Evolutionary conservation across 768 basidiomycete species (phyloP), one percentile per base, ranked within the genome.

Genomic region (Clitopilus passeckerianus): DNA sequence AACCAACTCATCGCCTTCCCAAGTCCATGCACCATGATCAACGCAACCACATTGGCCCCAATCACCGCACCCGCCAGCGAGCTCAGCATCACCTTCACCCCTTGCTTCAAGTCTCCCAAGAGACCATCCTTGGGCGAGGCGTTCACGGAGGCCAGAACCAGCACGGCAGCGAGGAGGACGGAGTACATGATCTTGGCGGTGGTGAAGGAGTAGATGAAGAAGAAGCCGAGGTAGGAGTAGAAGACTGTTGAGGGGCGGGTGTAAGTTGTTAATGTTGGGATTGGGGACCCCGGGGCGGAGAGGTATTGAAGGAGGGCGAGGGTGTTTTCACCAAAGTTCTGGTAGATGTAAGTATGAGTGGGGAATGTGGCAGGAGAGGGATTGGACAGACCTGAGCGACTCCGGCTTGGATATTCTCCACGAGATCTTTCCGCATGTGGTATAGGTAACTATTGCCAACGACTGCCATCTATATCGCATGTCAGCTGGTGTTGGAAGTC

Each of bases 391-490:
- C 76, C 65, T 82, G 89, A 1, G 93, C 87, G 0, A 93, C 90
- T 10, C 95, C 95, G 6, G 83, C 74, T 67, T 94, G 80, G 56
- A 96, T 93, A 67, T 95, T 86, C 66, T 91, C 87, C 7, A 93
- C 87, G 4, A 89, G 64, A 71, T 96, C 94, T 77, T 92, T 92
- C 53, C 90, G 86, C 75, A 93, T 98, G 72, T 98, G 95, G 68
- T 97, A 98, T 57, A 93, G 76, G 70, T 97, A 98, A 64, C 91
- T 91, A 71, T 96, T 91, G 14, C 93, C 91, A 2, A 96, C 86
- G 24, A 96, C 75, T 0, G 95, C 95, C 82, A 96, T 93, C 91
- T 93, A 63, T n/a, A 22, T 30, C 10, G 54, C 27, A 30, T 30
- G 54, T 50, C 34, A 58, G 60, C 53, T 57, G 33, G 12, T 56